Percentiles rank a stretch among this genome's conserved stretches.
phyloP scores from a whole-genome alignment of 352 stramenopile species.

The Phytopythium chamaehyphon region DNA sequence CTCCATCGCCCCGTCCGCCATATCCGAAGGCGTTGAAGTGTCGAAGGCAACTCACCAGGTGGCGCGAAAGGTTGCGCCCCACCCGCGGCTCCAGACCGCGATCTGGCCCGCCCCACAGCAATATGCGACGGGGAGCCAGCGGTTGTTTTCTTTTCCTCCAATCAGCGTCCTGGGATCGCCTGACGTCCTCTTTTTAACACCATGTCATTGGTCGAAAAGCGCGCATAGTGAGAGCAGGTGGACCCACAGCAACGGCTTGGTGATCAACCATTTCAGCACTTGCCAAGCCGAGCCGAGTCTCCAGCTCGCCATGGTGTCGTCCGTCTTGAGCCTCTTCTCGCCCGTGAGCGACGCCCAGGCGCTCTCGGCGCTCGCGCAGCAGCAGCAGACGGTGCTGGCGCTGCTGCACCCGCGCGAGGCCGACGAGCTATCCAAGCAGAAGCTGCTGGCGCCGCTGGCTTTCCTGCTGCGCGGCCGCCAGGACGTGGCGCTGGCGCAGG shows the following conservation, averaged over 20 bases:
- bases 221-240: too few relatives aligned
- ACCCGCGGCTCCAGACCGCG: background rate
- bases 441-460: conserved; percentile 40
- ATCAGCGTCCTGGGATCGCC: too few relatives aligned
- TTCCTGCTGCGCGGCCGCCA: conserved; percentile 62
- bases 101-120: background rate
- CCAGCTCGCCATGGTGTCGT: background rate
- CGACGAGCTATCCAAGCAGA: conserved; percentile 31
- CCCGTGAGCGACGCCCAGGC: conserved; percentile 3
- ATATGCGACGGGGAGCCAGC: too few relatives aligned
- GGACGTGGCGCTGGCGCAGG: conserved; percentile 36
- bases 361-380: conserved; percentile 2
- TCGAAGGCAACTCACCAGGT: background rate
- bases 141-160: too few relatives aligned
- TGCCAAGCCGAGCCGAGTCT: too few relatives aligned
- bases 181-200: too few relatives aligned
- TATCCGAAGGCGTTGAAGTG: background rate
- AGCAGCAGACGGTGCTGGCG: conserved; percentile 10
- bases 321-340: conserved; percentile 4
- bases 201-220: too few relatives aligned
- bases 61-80: background rate
- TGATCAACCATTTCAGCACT: too few relatives aligned
- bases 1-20: background rate
- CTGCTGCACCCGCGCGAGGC: conserved; percentile 14
- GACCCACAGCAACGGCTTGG: background rate